Conservation (phyloP, 306 rosid genomes). For the Castanea sativa region DNA sequence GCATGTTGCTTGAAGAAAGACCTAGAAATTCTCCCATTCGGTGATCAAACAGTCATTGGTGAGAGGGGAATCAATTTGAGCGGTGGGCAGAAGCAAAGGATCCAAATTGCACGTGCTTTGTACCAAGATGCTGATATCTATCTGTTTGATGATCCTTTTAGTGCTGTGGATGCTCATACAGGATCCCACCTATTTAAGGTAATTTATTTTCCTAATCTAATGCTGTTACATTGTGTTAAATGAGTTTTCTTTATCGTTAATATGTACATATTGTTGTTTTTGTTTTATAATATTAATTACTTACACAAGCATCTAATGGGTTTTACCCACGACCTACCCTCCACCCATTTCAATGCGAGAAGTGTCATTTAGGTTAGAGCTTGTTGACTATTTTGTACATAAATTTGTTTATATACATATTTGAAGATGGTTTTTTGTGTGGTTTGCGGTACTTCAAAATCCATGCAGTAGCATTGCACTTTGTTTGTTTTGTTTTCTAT, state of each 20-base stretch:
- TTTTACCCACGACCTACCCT: too few species aligned
- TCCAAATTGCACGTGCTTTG: conserved; percentile 79
- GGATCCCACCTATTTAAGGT: conserved; percentile 87
- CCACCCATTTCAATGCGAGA: too few species aligned
- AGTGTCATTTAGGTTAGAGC: too few species aligned
- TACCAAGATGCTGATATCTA: conserved; percentile 84
- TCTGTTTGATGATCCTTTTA: conserved; percentile 88
- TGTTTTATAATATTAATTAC: not conserved
- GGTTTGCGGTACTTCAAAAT: not conserved
- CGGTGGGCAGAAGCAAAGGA: conserved; percentile 87
- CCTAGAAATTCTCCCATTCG: conserved; percentile 65
- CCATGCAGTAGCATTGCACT: not conserved
- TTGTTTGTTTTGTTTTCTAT: not conserved
- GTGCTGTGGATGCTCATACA: conserved; percentile 95
- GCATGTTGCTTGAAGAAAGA: conserved; percentile 76
- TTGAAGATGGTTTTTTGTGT: not conserved
- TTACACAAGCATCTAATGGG: too few species aligned
- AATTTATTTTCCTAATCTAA: not conserved
- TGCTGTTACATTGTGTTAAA: not conserved
- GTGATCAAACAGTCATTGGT: conserved; percentile 83
- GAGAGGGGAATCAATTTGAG: conserved; percentile 91
- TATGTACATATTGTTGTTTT: not conserved
- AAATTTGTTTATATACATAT: not conserved
- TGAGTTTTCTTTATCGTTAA: not conserved
- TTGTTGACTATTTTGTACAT: too few species aligned